These are phyloP conservation scores for Xylaria sp. DNA, from an alignment of 2,329 filamentous ascomycete genomes.

Conservation along the genomic window DNA sequence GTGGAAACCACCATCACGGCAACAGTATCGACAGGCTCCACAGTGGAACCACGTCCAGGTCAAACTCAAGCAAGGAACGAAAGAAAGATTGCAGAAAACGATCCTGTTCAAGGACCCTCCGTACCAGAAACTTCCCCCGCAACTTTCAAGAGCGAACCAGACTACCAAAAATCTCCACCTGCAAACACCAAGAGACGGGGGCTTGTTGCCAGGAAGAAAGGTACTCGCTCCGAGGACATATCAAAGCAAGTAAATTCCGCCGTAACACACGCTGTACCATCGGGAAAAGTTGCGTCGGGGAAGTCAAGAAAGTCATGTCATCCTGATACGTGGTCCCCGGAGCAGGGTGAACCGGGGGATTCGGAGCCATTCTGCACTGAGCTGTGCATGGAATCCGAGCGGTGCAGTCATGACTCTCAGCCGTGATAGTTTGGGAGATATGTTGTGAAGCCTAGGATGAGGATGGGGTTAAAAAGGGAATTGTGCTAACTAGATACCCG, in stretches of 20 bases:
- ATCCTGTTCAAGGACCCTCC: neutral
- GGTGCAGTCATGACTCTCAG: conserved; percentile 10
- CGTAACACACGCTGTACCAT: neutral
- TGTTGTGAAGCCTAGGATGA: no score
- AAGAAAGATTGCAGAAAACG: neutral
- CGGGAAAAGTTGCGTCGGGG: neutral
- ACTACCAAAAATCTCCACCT: neutral
- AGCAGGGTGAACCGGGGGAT: conserved; percentile 38
- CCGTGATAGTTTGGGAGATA: no score
- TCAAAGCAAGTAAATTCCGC: neutral
- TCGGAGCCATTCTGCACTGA: conserved; percentile 39
- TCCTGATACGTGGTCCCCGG: conserved; percentile 36
- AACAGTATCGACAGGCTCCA: conserved; percentile 23
- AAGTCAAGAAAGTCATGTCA: conserved; percentile 37
- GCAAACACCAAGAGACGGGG: neutral
- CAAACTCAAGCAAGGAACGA: neutral
- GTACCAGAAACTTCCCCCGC: neutral
- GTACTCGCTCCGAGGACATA: neutral
- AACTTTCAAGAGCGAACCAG: neutral
- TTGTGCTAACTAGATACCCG: no score
- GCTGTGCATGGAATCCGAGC: conserved; percentile 27
- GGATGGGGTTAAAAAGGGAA: no score
- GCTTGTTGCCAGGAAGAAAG: conserved; percentile 2
- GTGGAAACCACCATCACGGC: neutral
- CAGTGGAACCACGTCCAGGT: conserved; percentile 11